Percentiles rank a stretch among this genome's conserved stretches.
Conservation (phyloP, 768 basidiomycete genomes). For the Lactarius hengduanensis region DNA sequence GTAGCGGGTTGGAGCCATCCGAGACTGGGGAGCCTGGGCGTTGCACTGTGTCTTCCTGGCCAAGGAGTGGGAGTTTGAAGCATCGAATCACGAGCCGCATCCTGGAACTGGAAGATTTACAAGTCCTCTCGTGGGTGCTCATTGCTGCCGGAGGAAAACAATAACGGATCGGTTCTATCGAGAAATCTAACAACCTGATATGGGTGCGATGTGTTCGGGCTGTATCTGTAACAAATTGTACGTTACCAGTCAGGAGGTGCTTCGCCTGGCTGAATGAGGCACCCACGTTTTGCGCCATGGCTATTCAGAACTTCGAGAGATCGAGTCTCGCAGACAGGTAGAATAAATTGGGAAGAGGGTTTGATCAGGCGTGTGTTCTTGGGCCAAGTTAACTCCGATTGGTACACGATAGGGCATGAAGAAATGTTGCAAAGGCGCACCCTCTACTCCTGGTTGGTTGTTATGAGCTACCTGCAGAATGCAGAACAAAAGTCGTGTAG, state of each 20-base stretch:
- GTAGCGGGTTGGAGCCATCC: not conserved
- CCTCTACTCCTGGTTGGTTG: not conserved
- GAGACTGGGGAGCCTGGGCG: not conserved
- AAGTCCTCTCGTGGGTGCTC: too few relatives aligned
- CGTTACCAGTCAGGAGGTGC: conserved; percentile 1
- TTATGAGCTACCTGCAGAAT: not conserved
- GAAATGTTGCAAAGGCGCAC: not conserved
- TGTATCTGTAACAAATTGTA: not conserved
- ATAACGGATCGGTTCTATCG: conserved; percentile 2
- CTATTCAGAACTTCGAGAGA: not conserved
- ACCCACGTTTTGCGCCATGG: not conserved
- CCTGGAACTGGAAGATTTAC: not conserved
- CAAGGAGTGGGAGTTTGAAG: not conserved
- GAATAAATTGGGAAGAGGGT: not conserved
- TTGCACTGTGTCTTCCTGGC: not conserved
- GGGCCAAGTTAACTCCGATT: conserved; percentile 14
- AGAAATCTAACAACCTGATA: not conserved
- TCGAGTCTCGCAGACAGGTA: not conserved
- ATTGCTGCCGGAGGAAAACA: not conserved
- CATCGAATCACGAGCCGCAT: not conserved
- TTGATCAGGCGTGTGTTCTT: conserved; percentile 2
- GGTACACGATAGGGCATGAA: conserved; percentile 4
- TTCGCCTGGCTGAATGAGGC: too few relatives aligned
- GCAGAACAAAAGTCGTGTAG: not conserved
- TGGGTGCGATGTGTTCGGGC: not conserved